phyloP scores from a whole-genome alignment of 371 early-diverging fungal genomes.

The Vairimorpha apis region DNA sequence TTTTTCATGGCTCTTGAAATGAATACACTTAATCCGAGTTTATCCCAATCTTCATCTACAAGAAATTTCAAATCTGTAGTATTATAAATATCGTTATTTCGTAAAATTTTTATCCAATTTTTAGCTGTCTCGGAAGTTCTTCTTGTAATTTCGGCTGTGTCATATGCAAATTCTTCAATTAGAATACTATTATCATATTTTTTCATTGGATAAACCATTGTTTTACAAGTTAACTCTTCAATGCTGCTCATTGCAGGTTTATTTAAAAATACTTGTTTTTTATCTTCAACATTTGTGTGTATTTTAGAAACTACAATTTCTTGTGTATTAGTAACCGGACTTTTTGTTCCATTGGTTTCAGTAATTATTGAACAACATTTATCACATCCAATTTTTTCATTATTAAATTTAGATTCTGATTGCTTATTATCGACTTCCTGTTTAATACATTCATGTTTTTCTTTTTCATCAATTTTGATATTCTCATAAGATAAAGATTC shows the following conservation, averaged over 20 bases:
- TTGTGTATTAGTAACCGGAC: too few species aligned
- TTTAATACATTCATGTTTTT: too few species aligned
- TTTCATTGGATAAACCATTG: constrained; percentile 20
- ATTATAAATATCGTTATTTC: constrained; percentile 73
- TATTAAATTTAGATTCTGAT: too few species aligned
- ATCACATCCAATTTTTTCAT: too few species aligned
- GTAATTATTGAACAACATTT: not conserved
- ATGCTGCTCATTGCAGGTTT: too few species aligned
- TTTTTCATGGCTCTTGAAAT: constrained; percentile 71
- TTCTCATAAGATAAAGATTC: too few species aligned
- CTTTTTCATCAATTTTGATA: too few species aligned
- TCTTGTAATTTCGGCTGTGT: constrained; percentile 51
- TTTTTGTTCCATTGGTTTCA: not conserved
- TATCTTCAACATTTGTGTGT: too few species aligned
- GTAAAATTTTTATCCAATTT: constrained; percentile 66
- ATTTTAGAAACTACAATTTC: too few species aligned
- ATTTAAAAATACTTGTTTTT: too few species aligned
- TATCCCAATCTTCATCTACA: constrained; percentile 62
- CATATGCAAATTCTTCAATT: constrained; percentile 59
- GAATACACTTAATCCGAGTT: constrained; percentile 72
- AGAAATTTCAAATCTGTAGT: constrained; percentile 68
- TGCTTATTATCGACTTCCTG: too few species aligned
- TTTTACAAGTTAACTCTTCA: constrained; percentile 1
- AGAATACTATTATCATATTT: constrained; percentile 50
- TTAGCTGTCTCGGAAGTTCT: constrained; percentile 55